phyloP scores from a whole-genome alignment of 2,329 filamentous ascomycete genomes.

The Emergomyces africanus region DNA sequence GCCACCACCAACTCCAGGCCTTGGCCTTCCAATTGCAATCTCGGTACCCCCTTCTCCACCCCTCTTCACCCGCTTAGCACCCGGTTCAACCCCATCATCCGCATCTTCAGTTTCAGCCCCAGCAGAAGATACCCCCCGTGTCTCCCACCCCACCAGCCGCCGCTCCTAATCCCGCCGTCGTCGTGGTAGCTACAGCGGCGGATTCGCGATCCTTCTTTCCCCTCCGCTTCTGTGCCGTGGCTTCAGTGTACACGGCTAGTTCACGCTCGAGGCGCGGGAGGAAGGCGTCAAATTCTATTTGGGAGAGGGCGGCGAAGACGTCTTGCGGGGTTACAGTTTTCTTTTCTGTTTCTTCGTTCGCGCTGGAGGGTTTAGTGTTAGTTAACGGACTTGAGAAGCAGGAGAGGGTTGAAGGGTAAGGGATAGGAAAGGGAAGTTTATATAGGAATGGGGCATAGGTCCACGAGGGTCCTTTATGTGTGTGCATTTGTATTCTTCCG shows the following conservation, averaged over 20 bases:
- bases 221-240: conserved; percentile 23
- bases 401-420: background rate
- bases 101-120: conserved; percentile 35
- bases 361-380: conserved; percentile 30
- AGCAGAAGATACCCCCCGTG: conserved; percentile 46
- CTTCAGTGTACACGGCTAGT: conserved; percentile 36
- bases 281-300: conserved; percentile 50
- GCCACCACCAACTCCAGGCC: conserved; percentile 5
- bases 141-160: conserved; percentile 35
- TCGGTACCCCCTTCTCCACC: conserved; percentile 14
- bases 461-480: background rate
- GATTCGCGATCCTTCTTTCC: conserved; percentile 30
- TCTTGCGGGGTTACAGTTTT: conserved; percentile 50
- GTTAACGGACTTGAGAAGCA: background rate
- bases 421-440: background rate
- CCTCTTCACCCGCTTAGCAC: conserved; percentile 12
- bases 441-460: background rate
- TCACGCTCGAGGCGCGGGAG: conserved; percentile 46
- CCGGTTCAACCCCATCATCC: conserved; percentile 39
- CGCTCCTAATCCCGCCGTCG: conserved; percentile 25
- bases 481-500: background rate
- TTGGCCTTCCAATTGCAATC: conserved; percentile 12
- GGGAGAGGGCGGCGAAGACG: conserved; percentile 46
- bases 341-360: conserved; percentile 49
- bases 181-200: conserved; percentile 12